Evolutionary conservation across 2,329 filamentous ascomycete species (phyloP).

Genomic region (Zymoseptoria ardabiliae): DNA sequence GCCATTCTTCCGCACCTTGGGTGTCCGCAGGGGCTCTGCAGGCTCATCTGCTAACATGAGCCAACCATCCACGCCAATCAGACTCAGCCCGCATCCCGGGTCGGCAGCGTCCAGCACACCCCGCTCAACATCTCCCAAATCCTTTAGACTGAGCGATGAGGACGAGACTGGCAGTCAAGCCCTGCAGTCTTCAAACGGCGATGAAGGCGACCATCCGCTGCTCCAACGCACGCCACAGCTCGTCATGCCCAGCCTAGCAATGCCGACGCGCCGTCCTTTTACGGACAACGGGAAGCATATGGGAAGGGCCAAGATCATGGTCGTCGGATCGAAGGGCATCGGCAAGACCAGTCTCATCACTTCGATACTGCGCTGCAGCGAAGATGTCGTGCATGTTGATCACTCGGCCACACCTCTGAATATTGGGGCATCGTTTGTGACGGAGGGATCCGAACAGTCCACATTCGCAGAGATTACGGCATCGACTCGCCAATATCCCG

Average conservation of each 20-base stretch:
- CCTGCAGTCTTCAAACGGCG: conserved; percentile 45
- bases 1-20: conserved; percentile 18
- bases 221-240: conserved; percentile 56
- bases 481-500: conserved; percentile 59
- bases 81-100: conserved; percentile 41
- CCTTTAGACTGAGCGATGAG: conserved; percentile 52
- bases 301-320: conserved; percentile 79
- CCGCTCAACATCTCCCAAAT: conserved; percentile 52
- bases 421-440: conserved; percentile 13
- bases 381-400: conserved; percentile 92
- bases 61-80: conserved; percentile 42
- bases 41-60: conserved; percentile 25
- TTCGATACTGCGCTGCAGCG: conserved; percentile 76
- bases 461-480: conserved; percentile 36
- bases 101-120: conserved; percentile 52
- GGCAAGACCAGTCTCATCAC: conserved; percentile 88
- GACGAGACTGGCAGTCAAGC: conserved; percentile 51
- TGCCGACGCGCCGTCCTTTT: conserved; percentile 83
- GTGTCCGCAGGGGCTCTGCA: conserved; percentile 21
- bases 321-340: conserved; percentile 70
- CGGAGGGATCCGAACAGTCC: conserved; percentile 7
- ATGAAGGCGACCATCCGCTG: conserved; percentile 45
- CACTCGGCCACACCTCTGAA: conserved; percentile 33
- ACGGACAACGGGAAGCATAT: conserved; percentile 77
- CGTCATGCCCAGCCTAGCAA: conserved; percentile 94